Evolutionary conservation across 2,329 filamentous ascomycete genomes (phyloP), one percentile per base, ranked within the genome.

Genomic region (Dactylellina sp.): DNA sequence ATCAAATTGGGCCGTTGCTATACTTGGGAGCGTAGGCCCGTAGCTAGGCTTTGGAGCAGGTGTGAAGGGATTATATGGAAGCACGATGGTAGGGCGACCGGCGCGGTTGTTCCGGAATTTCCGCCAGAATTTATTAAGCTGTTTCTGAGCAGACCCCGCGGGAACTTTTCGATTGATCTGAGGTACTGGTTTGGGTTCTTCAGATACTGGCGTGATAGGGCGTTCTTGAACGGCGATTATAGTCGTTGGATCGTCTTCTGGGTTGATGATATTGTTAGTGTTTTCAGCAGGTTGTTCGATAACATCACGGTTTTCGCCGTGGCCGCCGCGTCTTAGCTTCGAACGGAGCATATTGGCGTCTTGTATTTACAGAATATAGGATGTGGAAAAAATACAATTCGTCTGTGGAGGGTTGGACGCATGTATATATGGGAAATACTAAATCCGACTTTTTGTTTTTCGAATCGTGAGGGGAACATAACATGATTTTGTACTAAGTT

Each of bases 1-100:
- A 24, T 77, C 75, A 16, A 76, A 77, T 28, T 71, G 60, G 12
- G 49, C 61, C 4, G 77, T 78, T n/a, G 77, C 76, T 6, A 60
- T 55, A 25, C 5, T 60, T 22, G 68, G 68, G 5, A 55, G 22
- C 5, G 68, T 72, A n/a, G 68, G 59, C 0, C 68, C 68, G 22
- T 72, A 72, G n/a, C 32, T 46, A 7, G 59, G 52, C 24, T 55
- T 72, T 12, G 53, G 37, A 37, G 52, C 25, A 11, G 37, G 7
- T 2, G 68, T 47, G 20, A 60, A 60, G 1, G 68, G 68, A 37
- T 72, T 65, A 20, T 25, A 65, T 7, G 68, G 68, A 16, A 72
- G 46, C 22, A 72, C 68, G 12, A 65, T 59, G 6, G 61, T 64
- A 6, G 68, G 68, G 14, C 68, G 68, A 7, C 68, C 68, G 25